Percentiles rank a stretch among this genome's conserved stretches.
phyloP scores from a whole-genome alignment of 129 eudicot species.

The Logfia minima region DNA sequence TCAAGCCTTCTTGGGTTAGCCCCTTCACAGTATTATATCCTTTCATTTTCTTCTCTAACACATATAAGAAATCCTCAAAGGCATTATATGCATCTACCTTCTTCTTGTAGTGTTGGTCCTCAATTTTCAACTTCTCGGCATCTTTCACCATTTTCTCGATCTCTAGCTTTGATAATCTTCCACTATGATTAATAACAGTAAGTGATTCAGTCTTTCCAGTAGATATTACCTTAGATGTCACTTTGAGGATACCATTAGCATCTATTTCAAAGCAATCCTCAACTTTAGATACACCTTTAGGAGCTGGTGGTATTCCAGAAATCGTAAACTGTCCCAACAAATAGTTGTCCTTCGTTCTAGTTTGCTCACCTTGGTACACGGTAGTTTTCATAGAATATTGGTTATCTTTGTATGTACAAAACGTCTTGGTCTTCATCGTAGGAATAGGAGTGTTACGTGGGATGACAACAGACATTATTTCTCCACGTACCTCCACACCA shows the following conservation, averaged over 20 bases:
- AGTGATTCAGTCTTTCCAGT: background rate
- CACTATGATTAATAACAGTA: background rate
- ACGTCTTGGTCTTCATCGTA: no score
- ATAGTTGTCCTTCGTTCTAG: no score
- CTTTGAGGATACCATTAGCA: background rate
- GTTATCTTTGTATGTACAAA: no score
- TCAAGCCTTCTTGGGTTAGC: background rate
- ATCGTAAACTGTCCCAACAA: no score
- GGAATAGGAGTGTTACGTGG: no score
- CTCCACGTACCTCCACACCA: no score
- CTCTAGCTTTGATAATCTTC: constrained; percentile 6
- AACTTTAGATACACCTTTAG: no score
- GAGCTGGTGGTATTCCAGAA: no score
- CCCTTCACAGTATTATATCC: background rate
- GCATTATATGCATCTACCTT: background rate
- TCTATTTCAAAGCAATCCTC: no score
- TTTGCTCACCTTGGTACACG: no score
- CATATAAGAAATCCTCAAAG: constrained; percentile 8
- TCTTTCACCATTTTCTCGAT: constrained; percentile 5
- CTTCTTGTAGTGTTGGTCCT: constrained; percentile 16
- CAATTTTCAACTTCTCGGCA: background rate
- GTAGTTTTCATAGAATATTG: no score
- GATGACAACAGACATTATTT: no score
- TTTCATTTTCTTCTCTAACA: background rate
- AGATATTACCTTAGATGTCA: constrained; percentile 2